Evolutionary conservation across 2,329 filamentous ascomycete genomes (phyloP).

Genomic region (Xylariomycetidae sp.): DNA sequence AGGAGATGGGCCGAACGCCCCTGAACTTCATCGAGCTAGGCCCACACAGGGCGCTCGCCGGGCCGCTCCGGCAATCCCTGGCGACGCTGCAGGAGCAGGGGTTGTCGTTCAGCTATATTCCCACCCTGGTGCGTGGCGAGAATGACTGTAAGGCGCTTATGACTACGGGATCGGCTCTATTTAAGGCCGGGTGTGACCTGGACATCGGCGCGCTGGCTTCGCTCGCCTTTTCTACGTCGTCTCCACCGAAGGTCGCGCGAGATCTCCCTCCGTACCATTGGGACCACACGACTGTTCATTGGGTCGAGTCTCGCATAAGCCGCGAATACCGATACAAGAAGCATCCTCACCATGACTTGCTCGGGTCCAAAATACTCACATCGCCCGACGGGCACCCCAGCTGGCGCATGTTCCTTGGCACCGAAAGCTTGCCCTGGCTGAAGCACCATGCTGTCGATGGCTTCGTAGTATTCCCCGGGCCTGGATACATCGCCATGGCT

Average conservation of each 20-base stretch:
- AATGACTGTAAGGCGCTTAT: neutral
- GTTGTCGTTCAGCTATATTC: slow-evolving; percentile 2
- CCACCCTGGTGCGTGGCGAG: slow-evolving; percentile 1
- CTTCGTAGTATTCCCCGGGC: slow-evolving; percentile 27
- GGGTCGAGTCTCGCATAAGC: slow-evolving; percentile 16
- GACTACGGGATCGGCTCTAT: neutral
- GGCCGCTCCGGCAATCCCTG: slow-evolving; percentile 13
- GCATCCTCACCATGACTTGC: slow-evolving; percentile 7
- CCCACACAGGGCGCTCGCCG: slow-evolving; percentile 6
- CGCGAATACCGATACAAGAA: slow-evolving; percentile 18
- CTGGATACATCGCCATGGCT: slow-evolving; percentile 29
- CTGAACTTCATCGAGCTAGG: slow-evolving; percentile 5
- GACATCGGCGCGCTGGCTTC: neutral
- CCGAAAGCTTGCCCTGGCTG: slow-evolving; percentile 30
- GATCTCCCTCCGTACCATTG: slow-evolving; percentile 24
- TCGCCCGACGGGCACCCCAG: slow-evolving; percentile 17
- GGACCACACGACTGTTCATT: slow-evolving; percentile 14
- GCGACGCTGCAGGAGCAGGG: neutral
- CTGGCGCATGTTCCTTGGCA: slow-evolving; percentile 29
- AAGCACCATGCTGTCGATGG: slow-evolving; percentile 26
- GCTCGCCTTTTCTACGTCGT: neutral
- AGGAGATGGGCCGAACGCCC: neutral
- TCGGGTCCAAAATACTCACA: slow-evolving; percentile 7
- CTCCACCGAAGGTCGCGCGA: slow-evolving; percentile 4
- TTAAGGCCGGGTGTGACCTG: neutral